phyloP scores from a whole-genome alignment of 2,329 filamentous ascomycete genomes.

The Sordariomycetes sp. region DNA sequence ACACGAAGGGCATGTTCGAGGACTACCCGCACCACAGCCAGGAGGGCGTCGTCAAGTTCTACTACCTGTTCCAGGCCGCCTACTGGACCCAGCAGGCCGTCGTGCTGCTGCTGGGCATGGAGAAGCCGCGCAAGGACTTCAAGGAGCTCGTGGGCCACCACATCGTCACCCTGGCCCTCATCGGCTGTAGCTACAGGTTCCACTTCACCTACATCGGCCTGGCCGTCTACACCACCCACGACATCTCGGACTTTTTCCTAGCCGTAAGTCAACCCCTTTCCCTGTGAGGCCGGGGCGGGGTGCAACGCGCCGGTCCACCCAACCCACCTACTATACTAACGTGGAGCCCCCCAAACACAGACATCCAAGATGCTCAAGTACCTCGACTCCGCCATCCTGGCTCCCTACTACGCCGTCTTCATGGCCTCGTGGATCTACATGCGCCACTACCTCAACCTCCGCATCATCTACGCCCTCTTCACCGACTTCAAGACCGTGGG shows the following conservation, averaged over 20 bases:
- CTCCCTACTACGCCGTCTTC: constrained; percentile 76
- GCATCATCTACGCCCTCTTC: constrained; percentile 65
- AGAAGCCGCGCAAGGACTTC: constrained; percentile 92
- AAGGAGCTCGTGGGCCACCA: constrained; percentile 89
- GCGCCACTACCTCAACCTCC: constrained; percentile 74
- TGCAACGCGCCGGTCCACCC: too few species aligned
- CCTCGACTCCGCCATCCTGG: constrained; percentile 66
- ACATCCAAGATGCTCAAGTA: constrained; percentile 91
- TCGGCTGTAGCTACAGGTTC: constrained; percentile 82
- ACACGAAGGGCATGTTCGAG: constrained; percentile 83
- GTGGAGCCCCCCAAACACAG: constrained; percentile 24
- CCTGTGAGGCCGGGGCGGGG: not conserved
- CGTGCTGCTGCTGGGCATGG: constrained; percentile 73
- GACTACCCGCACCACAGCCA: constrained; percentile 75
- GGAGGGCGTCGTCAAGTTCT: constrained; percentile 78
- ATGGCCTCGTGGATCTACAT: constrained; percentile 80
- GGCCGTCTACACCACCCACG: constrained; percentile 88
- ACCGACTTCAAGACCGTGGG: constrained; percentile 67
- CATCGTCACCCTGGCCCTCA: constrained; percentile 76
- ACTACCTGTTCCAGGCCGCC: constrained; percentile 87
- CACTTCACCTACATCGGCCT: constrained; percentile 95
- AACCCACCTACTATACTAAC: too few species aligned
- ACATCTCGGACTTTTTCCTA: constrained; percentile 92
- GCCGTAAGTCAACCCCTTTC: constrained; percentile 48
- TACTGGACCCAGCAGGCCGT: constrained; percentile 96